Base-by-base conservation (phyloP, 2,329 filamentous ascomycete species). In the Acrodontium crateriforme region DNA sequence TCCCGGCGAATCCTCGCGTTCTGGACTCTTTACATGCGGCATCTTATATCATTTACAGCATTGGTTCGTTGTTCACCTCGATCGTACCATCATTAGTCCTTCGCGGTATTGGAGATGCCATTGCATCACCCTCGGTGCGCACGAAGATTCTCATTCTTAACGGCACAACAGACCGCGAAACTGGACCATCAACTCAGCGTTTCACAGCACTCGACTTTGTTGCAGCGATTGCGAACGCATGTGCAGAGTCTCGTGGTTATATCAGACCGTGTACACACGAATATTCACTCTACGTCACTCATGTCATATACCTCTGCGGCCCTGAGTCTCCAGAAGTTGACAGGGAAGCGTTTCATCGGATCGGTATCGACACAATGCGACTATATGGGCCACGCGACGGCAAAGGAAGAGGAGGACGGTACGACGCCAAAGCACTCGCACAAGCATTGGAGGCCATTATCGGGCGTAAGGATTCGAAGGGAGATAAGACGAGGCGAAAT, bases 41-140 rank as follows among this genome's bases (percentile, higher is more conserved):
- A 0, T 67, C 72, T 31, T 75, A 73, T 2, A 65, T 94, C 6
- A 71, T 95, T 24, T 95, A 93, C 58, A 85, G 79, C 52, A 91
- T 95, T 34, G 89, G 89, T n/a, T 85, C 78, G 2, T 62, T 95
- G 0, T 95, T 91, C 54, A 95, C 87, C 0, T 87, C 79, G 4
- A 71, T 95, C 18, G 67, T 93, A 2, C 87, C 87, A 0, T 84
- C 74, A 10, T 59, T 95, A 1, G 70, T 95, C 4, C 65, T 93
- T 5, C 68, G 73, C 14, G 80, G 78, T 3, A 74, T 91, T 0
- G 82, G 81, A 0, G 63, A 71, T 12, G 71, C 73, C 0, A 57
- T 65, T 1, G 54, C 56, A 9, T 61, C 55, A 15, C 55, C 62
- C 0, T 44, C 62, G 1, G 63, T 72, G 11, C 59, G 69, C 6